phyloP scores from a whole-genome alignment of 768 basidiomycete species.

The Leccinum boreale region DNA sequence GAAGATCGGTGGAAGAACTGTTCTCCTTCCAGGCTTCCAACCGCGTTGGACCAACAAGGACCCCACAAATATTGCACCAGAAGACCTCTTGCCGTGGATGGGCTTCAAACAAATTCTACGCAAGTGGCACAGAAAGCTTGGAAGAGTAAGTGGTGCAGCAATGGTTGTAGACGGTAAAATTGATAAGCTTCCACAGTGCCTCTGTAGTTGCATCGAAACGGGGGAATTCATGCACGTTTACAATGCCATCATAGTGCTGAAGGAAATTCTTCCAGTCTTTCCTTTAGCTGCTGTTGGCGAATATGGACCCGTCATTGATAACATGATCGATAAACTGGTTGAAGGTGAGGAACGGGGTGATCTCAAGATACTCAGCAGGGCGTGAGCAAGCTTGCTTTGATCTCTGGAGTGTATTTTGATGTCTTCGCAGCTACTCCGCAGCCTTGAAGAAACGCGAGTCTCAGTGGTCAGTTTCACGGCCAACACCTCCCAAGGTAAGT shows the following conservation, averaged over 20 bases:
- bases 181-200: constrained; percentile 46
- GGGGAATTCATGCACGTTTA: constrained; percentile 97
- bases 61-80: constrained; percentile 34
- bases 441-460: constrained; percentile 72
- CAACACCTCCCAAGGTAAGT: constrained; percentile 33
- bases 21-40: constrained; percentile 69
- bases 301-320: constrained; percentile 53
- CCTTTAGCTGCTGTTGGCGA: constrained; percentile 63
- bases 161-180: neutral
- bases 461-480: constrained; percentile 43
- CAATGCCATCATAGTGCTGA: constrained; percentile 91
- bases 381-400: constrained; percentile 43
- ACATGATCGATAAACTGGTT: constrained; percentile 62
- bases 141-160: constrained; percentile 48
- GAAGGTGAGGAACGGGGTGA: constrained; percentile 81
- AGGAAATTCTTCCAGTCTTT: constrained; percentile 88
- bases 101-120: constrained; percentile 66
- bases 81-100: constrained; percentile 64
- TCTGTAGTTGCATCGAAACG: constrained; percentile 78
- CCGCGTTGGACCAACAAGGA: constrained; percentile 47
- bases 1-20: constrained; percentile 56
- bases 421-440: constrained; percentile 56
- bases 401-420: constrained; percentile 5
- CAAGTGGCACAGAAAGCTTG: constrained; percentile 84
- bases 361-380: constrained; percentile 73